Evolutionary conservation across 257 asterid species (phyloP).

Genomic region (Salvia miltiorrhiza): DNA sequence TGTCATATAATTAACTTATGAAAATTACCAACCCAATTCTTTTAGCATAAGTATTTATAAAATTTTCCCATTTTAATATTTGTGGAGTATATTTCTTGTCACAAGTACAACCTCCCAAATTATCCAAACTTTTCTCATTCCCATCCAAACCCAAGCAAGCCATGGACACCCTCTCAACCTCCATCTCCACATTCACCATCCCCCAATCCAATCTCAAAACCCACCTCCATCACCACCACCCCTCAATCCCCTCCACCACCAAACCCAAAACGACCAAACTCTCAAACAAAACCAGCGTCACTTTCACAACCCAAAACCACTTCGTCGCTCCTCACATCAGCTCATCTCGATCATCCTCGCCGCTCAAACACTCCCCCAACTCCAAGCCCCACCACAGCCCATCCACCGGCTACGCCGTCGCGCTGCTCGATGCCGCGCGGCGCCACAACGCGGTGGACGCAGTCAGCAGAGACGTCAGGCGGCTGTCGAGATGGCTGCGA

Average conservation of each 20-base stretch:
- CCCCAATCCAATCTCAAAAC: constrained; percentile 29
- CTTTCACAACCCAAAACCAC: constrained; percentile 14
- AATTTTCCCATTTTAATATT: not conserved
- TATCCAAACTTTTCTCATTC: not conserved
- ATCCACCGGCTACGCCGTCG: constrained; percentile 59
- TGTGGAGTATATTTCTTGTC: not conserved
- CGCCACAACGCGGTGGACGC: constrained; percentile 28
- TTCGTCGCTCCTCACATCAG: not conserved
- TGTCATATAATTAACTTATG: not conserved
- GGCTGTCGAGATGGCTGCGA: constrained; percentile 38
- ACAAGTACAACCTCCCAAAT: not conserved
- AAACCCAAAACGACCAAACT: constrained; percentile 18
- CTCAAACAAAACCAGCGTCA: constrained; percentile 20
- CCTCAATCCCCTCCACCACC: constrained; percentile 8
- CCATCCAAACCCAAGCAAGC: not conserved
- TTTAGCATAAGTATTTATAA: not conserved
- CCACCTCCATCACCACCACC: constrained; percentile 23
- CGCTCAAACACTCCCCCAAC: constrained; percentile 22
- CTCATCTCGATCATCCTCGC: constrained; percentile 9
- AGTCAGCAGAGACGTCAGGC: constrained; percentile 33
- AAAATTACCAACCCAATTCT: not conserved
- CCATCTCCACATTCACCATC: constrained; percentile 34
- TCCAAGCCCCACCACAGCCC: constrained; percentile 38
- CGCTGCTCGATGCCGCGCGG: constrained; percentile 47
- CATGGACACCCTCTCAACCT: constrained; percentile 45